Conservation (phyloP, 1,284 basidiomycete genomes). For the Boletellus deceptivus region DNA sequence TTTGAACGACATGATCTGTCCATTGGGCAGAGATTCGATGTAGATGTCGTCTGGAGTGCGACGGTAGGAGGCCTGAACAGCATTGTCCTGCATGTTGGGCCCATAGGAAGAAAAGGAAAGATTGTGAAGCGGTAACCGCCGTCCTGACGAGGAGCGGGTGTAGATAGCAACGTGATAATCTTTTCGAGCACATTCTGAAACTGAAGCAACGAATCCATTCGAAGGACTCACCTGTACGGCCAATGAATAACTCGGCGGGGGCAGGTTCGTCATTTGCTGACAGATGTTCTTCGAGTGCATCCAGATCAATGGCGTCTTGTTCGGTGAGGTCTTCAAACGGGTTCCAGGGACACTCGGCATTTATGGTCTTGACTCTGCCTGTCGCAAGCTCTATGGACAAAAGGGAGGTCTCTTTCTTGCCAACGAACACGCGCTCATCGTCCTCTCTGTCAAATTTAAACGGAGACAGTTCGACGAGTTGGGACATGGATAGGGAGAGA, state of each 20-base stretch:
- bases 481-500: constrained; percentile 81
- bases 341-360: constrained; percentile 75
- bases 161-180: constrained; percentile 75
- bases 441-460: constrained; percentile 74
- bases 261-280: constrained; percentile 37
- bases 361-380: constrained; percentile 76
- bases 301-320: constrained; percentile 54
- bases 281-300: constrained; percentile 65
- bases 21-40: constrained; percentile 74
- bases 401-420: constrained; percentile 80
- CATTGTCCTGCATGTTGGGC: constrained; percentile 74
- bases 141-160: constrained; percentile 39
- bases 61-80: constrained; percentile 62
- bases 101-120: constrained; percentile 82
- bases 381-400: constrained; percentile 81
- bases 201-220: background rate
- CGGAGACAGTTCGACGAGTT: constrained; percentile 85
- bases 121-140: constrained; percentile 61
- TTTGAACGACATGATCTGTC: constrained; percentile 73
- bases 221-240: constrained; percentile 69
- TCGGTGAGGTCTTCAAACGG: constrained; percentile 52
- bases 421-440: constrained; percentile 73
- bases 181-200: constrained; percentile 28
- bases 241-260: constrained; percentile 70
- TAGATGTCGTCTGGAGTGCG: constrained; percentile 74